Base-by-base conservation (phyloP, 169 alveolate genomes). In the Theileria annulata region DNA sequence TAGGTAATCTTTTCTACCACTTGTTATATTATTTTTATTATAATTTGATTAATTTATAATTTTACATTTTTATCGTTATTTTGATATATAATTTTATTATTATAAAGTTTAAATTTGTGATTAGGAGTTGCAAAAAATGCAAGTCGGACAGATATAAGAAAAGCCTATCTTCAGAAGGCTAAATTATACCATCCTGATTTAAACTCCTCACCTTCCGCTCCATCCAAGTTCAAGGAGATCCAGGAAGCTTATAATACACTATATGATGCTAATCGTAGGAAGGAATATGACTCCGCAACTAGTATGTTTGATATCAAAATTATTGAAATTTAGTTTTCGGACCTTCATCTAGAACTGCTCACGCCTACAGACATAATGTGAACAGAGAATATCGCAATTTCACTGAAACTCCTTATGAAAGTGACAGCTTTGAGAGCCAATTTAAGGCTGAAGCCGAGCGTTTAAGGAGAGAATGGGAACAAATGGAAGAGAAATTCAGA, bases 111-210 rank as follows among this genome's bases (percentile, higher is more conserved):
- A 31, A 3, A 67, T 17, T 17, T 27, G 58, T 35, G 47, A 17
- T 27, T 77, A 90, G 94, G 91, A 58, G 85, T 90, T 79, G 90
- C 94, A 66, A 87, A 59, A 37, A 90, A 85, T 35, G 94, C 97
- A 56, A 86, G 93, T 48, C 86, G 92, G 56, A 87, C 90, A 79
- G 96, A 95, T 75, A 94, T 96, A 58, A 92, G 97, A 79, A 86
- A 86, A 70, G 98, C 98, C 19, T 96, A 93, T 75, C 92, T 95
- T 74, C 88, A 88, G 77, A 92, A 93, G 91, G 98, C 96, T 15
- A 94, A 93, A 80, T 86, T 92, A 83, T 93, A 92, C 74, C 99
- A 96, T 60, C 99, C 99, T 8, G 99, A 96, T 85, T 73, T 92
- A 74, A 91, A 93, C 77, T 77, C 91, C 48, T 91, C 92, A 35